Conservation (phyloP, 768 basidiomycete genomes). For the Neoboletus brunneissimus region DNA sequence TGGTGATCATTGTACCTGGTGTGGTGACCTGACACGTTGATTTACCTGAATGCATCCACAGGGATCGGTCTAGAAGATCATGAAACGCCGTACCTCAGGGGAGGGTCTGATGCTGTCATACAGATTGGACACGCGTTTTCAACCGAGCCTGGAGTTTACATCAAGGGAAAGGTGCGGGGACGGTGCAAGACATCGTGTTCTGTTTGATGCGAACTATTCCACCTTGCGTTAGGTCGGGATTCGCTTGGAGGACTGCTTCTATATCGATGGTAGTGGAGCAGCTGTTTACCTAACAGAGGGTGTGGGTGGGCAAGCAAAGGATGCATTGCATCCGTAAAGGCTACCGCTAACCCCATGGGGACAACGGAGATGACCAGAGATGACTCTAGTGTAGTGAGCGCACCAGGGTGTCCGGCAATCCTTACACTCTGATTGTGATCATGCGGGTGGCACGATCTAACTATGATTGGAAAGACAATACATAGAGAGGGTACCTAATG, state of each 20-base stretch:
- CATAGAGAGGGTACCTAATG: conserved; percentile 7
- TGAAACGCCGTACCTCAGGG: conserved; percentile 76
- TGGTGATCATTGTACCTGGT: conserved; percentile 42
- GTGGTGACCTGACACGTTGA: conserved; percentile 10
- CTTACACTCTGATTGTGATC: conserved; percentile 1
- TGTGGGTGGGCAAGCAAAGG: conserved; percentile 56
- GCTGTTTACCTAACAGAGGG: conserved; percentile 60
- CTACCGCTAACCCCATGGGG: conserved; percentile 11
- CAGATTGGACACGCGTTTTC: conserved; percentile 72
- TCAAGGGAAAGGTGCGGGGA: conserved; percentile 55
- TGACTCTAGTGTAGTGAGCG: conserved; percentile 6
- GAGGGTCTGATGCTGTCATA: conserved; percentile 59
- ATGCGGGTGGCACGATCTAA: not conserved
- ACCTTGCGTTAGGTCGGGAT: conserved; percentile 57
- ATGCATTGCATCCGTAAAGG: conserved; percentile 35
- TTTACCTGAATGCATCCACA: conserved; percentile 27
- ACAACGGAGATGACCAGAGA: conserved; percentile 15
- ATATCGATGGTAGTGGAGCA: conserved; percentile 51
- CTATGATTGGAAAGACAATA: conserved; percentile 7
- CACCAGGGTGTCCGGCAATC: not conserved
- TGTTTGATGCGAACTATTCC: conserved; percentile 8
- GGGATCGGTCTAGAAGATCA: conserved; percentile 86
- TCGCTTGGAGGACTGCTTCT: conserved; percentile 82
- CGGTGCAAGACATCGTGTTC: not conserved
- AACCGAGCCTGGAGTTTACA: conserved; percentile 77